Conservation (phyloP, 805 yeast genomes). For the Pichia occidentalis region DNA sequence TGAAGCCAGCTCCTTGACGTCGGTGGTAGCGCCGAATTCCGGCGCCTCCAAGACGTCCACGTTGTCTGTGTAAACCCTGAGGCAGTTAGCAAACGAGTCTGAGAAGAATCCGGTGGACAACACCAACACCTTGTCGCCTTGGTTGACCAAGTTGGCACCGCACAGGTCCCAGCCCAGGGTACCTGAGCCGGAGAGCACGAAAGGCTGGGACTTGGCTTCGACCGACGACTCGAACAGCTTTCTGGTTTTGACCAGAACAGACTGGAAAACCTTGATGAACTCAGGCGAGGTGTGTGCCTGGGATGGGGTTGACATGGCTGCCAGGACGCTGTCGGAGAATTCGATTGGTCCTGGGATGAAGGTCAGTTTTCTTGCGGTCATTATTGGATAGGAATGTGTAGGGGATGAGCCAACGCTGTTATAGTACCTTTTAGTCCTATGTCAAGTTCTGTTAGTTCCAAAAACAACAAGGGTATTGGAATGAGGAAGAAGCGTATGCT, state of each 20-base stretch:
- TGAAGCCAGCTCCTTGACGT: slow-evolving; percentile 46
- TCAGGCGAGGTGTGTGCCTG: slow-evolving; percentile 88
- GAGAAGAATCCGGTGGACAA: slow-evolving; percentile 88
- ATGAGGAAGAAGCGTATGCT: too few species aligned
- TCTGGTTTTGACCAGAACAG: slow-evolving; percentile 61
- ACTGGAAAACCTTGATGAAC: slow-evolving; percentile 67
- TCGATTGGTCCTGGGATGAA: slow-evolving; percentile 34
- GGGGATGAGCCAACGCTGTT: too few species aligned
- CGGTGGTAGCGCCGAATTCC: slow-evolving; percentile 60
- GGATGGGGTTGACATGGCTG: slow-evolving; percentile 76
- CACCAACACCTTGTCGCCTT: slow-evolving; percentile 69
- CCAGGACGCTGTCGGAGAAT: slow-evolving; percentile 69
- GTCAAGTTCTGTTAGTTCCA: too few species aligned
- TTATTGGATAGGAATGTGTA: slow-evolving; percentile 3
- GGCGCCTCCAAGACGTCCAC: slow-evolving; percentile 70
- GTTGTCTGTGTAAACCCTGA: slow-evolving; percentile 64
- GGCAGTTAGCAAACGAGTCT: slow-evolving; percentile 72
- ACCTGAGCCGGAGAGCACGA: slow-evolving; percentile 84
- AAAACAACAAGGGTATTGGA: too few species aligned
- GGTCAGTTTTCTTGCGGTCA: slow-evolving; percentile 28
- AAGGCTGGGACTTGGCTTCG: slow-evolving; percentile 63
- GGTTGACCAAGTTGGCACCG: slow-evolving; percentile 64
- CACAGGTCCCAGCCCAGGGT: slow-evolving; percentile 93
- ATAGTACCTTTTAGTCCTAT: too few species aligned
- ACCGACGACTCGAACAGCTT: slow-evolving; percentile 62